Conservation (phyloP, 371 early-diverging fungal genomes). For the Apophysomyces variabilis region DNA sequence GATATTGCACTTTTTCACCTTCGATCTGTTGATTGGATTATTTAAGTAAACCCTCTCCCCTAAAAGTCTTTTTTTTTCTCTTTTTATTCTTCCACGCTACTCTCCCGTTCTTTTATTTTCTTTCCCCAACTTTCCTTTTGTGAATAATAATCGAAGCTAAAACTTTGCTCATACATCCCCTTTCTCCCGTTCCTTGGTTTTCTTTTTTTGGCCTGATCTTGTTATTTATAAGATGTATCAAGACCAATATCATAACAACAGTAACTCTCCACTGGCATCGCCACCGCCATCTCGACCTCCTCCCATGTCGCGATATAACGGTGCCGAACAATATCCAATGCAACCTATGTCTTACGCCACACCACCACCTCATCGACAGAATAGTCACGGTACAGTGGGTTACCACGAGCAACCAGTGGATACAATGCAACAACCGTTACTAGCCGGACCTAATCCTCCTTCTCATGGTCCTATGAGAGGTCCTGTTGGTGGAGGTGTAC, state of each 20-base stretch:
- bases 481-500: not conserved
- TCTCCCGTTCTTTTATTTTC: not conserved
- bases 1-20: not conserved
- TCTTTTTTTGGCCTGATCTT: not conserved
- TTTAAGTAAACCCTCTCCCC: conserved; percentile 2
- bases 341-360: conserved; percentile 2
- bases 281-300: conserved; percentile 5
- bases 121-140: not conserved
- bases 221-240: not conserved
- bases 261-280: not conserved
- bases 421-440: conserved; percentile 5
- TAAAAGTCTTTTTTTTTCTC: not conserved
- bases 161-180: not conserved
- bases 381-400: not conserved
- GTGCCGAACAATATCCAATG: not conserved
- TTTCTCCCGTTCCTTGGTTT: not conserved
- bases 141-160: not conserved
- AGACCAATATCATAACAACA: not conserved
- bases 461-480: not conserved
- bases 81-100: not conserved
- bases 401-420: not conserved
- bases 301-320: conserved; percentile 2
- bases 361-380: conserved; percentile 11
- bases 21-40: conserved; percentile 6
- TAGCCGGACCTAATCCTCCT: not conserved